phyloP scores from a whole-genome alignment of 2,329 filamentous ascomycete species.

The Emericellopsis atlantica region DNA sequence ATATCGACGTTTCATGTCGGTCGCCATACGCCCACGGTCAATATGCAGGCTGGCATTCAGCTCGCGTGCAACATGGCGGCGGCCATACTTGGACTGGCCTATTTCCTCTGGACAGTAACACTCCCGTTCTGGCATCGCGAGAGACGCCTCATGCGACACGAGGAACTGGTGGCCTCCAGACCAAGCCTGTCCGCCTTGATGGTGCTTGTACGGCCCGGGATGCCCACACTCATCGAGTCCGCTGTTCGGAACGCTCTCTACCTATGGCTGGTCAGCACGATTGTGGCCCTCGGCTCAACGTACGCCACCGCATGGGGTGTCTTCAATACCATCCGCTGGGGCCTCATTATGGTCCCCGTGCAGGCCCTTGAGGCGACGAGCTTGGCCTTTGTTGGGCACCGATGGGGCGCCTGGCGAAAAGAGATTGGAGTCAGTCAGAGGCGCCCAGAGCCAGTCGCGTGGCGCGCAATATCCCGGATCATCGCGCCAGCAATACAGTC shows the following conservation, averaged over 20 bases:
- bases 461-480: slow-evolving; percentile 21
- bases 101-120: slow-evolving; percentile 32
- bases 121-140: background rate
- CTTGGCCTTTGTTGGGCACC: slow-evolving; percentile 52
- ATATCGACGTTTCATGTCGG: slow-evolving; percentile 54
- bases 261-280: slow-evolving; percentile 54
- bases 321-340: slow-evolving; percentile 65
- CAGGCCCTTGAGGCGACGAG: slow-evolving; percentile 53
- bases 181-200: slow-evolving; percentile 24
- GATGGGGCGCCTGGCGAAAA: slow-evolving; percentile 42
- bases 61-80: slow-evolving; percentile 46
- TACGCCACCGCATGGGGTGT: slow-evolving; percentile 65
- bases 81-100: slow-evolving; percentile 41
- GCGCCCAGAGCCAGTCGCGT: slow-evolving; percentile 6
- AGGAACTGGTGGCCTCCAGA: slow-evolving; percentile 3
- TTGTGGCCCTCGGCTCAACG: slow-evolving; percentile 47
- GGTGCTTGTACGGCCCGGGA: slow-evolving; percentile 41
- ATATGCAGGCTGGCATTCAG: slow-evolving; percentile 51
- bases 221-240: slow-evolving; percentile 50
- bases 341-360: slow-evolving; percentile 61
- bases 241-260: slow-evolving; percentile 57
- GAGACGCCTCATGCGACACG: background rate
- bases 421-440: slow-evolving; percentile 9
- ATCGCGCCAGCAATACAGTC: slow-evolving; percentile 40
- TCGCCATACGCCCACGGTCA: slow-evolving; percentile 39